Percentiles rank a stretch among this genome's conserved stretches.
These are phyloP conservation scores for Nemania serpens DNA, from an alignment of 2,329 filamentous ascomycete species.

Conservation along the genomic window DNA sequence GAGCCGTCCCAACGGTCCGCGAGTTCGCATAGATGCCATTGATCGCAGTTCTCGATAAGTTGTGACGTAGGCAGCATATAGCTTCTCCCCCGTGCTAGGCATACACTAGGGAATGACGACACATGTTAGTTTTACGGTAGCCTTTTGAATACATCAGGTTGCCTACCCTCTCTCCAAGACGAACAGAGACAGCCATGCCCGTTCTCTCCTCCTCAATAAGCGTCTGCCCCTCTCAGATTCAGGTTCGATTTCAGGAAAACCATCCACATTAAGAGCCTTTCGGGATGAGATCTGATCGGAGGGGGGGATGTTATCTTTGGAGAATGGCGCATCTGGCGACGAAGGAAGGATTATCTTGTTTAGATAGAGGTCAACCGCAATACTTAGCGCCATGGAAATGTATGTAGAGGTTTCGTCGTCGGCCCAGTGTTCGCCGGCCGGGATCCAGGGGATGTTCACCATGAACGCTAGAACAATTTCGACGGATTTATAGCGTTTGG, in stretches of 20 bases:
- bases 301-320: constrained; percentile 57
- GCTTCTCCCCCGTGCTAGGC: constrained; percentile 69
- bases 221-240: constrained; percentile 63
- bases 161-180: constrained; percentile 70
- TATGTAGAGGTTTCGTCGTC: constrained; percentile 76
- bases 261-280: constrained; percentile 69
- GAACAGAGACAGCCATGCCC: constrained; percentile 73
- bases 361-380: constrained; percentile 70
- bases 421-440: constrained; percentile 67
- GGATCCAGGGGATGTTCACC: constrained; percentile 78
- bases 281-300: constrained; percentile 72
- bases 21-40: constrained; percentile 67
- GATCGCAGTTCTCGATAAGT: constrained; percentile 68
- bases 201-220: constrained; percentile 66
- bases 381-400: constrained; percentile 69
- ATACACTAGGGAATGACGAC: constrained; percentile 53
- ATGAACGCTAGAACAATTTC: constrained; percentile 77
- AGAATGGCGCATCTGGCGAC: constrained; percentile 50
- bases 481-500: constrained; percentile 67
- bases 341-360: constrained; percentile 68
- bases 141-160: not conserved
- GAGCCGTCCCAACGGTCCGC: constrained; percentile 71
- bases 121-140: constrained; percentile 27
- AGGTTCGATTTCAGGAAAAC: constrained; percentile 67
- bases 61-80: constrained; percentile 71